Evolutionary conservation across 345 rosid genomes (phyloP).

Genomic region (Rubroshorea leprosula): DNA sequence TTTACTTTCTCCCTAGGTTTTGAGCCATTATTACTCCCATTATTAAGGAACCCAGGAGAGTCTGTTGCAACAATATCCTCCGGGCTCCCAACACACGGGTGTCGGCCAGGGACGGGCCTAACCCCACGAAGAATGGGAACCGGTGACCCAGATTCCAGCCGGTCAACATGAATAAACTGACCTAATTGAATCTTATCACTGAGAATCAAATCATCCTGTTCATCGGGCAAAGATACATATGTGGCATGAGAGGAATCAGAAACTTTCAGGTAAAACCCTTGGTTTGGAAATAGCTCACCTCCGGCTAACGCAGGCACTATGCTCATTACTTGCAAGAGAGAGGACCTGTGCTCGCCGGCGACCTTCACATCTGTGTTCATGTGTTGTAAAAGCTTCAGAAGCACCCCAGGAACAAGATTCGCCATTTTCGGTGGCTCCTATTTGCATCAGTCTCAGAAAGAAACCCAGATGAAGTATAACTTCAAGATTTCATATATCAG

Average conservation of each 20-base stretch:
- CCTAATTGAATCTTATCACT: slow-evolving; percentile 94
- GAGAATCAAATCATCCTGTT: slow-evolving; percentile 89
- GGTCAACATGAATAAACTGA: slow-evolving; percentile 91
- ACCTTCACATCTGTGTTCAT: slow-evolving; percentile 97
- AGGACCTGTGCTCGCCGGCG: slow-evolving; percentile 92
- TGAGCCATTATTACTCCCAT: slow-evolving; percentile 24
- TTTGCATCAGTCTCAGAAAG: slow-evolving; percentile 33
- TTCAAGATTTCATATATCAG: too few species aligned
- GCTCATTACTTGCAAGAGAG: slow-evolving; percentile 83
- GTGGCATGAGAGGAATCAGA: slow-evolving; percentile 99
- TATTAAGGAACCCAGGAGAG: slow-evolving; percentile 62
- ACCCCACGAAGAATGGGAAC: slow-evolving; percentile 91
- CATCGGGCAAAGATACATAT: slow-evolving; percentile 89
- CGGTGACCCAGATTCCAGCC: slow-evolving; percentile 84
- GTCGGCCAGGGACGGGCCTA: slow-evolving; percentile 95
- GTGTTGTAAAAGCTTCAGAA: slow-evolving; percentile 90
- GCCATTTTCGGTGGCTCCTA: slow-evolving; percentile 56
- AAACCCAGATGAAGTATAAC: slow-evolving; percentile 18
- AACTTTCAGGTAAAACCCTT: slow-evolving; percentile 91
- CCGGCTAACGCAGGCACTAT: slow-evolving; percentile 97
- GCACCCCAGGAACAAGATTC: slow-evolving; percentile 91
- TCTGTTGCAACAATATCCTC: slow-evolving; percentile 90
- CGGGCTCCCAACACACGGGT: slow-evolving; percentile 91
- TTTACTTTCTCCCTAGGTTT: slow-evolving; percentile 48
- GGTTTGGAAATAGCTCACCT: slow-evolving; percentile 82